Evolutionary conservation across 768 basidiomycete genomes (phyloP), one percentile per base, ranked within the genome.

Genomic region (Mycena indigotica): DNA sequence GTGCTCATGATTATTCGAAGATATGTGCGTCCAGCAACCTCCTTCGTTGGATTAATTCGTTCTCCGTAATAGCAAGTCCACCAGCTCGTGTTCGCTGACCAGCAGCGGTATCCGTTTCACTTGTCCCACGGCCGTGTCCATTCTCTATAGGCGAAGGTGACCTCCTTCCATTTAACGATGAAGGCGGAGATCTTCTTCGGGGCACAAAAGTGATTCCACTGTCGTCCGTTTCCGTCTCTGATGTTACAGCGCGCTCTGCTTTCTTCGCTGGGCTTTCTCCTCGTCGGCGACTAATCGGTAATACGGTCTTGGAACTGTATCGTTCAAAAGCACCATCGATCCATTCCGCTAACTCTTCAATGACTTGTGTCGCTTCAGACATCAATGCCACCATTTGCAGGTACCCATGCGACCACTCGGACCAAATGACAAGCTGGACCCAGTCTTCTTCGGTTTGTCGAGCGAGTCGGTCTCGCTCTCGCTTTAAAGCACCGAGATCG

Each of bases 391-490:
- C 82, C 96, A 99, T 99, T 77, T 97, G 96, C 65, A 96, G 80
- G 75, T 94, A 98, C 32, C 94, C 96, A 72, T 97, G 95, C 66
- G 92, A 93, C 97, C 95, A 98, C 48, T 95, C 95, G 28, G 91
- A 90, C 72, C 96, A 93, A 55, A 98, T 82, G 62, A 91, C 86
- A 80, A 94, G 87, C 70, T 91, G 89, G 21, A 97, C 93, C 95
- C 95, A 95, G 70, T 97, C 95, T 60, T 91, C 87, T 58, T 98
- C 97, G 50, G 79, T 84, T 74, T 97, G 89, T 23, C 77, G 68
- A 3, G 75, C 76, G 44, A 91, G 77, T 57, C 77, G 76, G 46
- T 86, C 83, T 53, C 83, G 77, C 68, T 91, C 89, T 59, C 75
- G 76, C 66, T 75, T 77, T 74, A 87, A 70, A 51, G 75, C 75